Evolutionary conservation across 2,329 filamentous ascomycete species (phyloP), one percentile per base, ranked within the genome.

Genomic region (Sclerotiophoma versabilis): DNA sequence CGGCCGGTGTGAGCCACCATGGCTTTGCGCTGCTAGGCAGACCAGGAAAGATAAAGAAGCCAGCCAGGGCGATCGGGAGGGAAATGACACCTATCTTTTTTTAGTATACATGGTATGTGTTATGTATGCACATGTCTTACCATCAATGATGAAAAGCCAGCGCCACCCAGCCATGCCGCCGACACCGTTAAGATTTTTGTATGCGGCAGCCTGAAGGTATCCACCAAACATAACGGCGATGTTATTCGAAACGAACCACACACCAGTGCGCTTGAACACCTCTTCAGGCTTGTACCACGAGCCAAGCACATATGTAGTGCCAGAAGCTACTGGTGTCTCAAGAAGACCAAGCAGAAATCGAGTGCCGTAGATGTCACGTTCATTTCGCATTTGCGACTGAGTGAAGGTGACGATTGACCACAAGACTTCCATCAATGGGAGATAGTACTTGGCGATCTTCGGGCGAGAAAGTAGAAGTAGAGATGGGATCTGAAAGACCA

Each of bases 151-250:
- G 50, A 86, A 87, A 0, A 86, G 73, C 83, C 72, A 75, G 22
- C 72, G 54, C 81, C 80, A 84, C 0, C 82, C 83, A 0, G 77
- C 71, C 63, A 80, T 77, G 0, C 82, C 83, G 10, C 67, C 66
- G 0, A 79, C 65, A 0, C 64, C 82, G 15, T 81, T 80, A 0
- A 85, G 73, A 23, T 80, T 80, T 17, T 78, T 79, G 63, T 84
- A 83, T 0, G 80, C 80, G 0, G 80, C 82, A 0, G 83, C 79
- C 70, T 84, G 82, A 0, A 85, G 73, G 52, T 84, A 85, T 1
- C 83, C 83, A n/a, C 80, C 81, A 41, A 85, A 80, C 79, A 85
- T 83, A n/a, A 75, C 72, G 0, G 81, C 83, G 0, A 84, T 74
- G 4, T 79, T 80, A 8, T 82, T 80, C 22, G 79, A 81, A 0